phyloP scores from a whole-genome alignment of 345 rosid species.

The Pistacia vera region DNA sequence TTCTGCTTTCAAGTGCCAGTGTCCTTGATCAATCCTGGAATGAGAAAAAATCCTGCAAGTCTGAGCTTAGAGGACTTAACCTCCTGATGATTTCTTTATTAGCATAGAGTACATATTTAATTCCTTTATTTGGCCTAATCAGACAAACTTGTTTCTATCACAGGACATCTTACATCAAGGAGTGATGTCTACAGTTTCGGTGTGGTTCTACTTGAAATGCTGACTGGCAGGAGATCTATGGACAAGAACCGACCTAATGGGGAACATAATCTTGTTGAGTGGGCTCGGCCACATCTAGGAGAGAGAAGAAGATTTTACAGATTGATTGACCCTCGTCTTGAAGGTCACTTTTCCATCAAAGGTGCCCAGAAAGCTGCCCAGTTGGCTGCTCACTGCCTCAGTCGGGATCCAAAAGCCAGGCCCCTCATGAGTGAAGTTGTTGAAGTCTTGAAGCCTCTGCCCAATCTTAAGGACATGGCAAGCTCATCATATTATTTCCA shows the following conservation, averaged over 20 bases:
- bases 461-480: conserved; percentile 78
- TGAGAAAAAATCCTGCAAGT: no score
- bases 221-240: conserved; percentile 80
- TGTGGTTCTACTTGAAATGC: conserved; percentile 79
- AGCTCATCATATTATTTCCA: conserved; percentile 82
- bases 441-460: conserved; percentile 69
- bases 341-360: conserved; percentile 77
- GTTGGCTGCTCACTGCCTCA: conserved; percentile 77
- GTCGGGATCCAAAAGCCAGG: conserved; percentile 81
- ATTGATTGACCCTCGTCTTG: conserved; percentile 78
- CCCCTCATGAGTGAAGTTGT: conserved; percentile 86
- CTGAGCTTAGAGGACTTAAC: no score
- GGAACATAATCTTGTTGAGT: conserved; percentile 80
- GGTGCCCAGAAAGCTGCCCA: conserved; percentile 83
- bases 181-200: conserved; percentile 90
- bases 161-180: conserved; percentile 83
- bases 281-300: conserved; percentile 82
- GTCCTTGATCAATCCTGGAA: no score
- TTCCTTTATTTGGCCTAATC: conserved; percentile 9
- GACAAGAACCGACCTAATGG: conserved; percentile 81
- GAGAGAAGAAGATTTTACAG: conserved; percentile 79
- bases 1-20: no score
- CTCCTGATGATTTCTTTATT: no score
- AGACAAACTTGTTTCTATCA: conserved; percentile 14
- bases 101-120: not conserved